Evolutionary conservation across 805 yeast species (phyloP), one percentile per base, ranked within the genome.

Genomic region (Yamadazyma sp.): DNA sequence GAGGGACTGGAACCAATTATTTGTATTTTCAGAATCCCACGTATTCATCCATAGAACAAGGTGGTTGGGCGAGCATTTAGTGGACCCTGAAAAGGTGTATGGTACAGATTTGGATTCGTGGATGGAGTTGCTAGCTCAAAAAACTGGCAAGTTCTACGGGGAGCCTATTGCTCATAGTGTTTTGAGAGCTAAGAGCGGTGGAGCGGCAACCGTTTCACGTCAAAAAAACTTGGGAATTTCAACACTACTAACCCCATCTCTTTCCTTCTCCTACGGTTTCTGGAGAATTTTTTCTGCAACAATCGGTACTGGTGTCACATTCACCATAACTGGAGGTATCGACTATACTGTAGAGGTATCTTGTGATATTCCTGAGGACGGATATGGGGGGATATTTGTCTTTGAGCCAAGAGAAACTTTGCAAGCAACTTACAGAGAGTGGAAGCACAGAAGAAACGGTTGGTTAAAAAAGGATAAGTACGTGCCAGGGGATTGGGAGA

Each of bases 361-460:
- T 15, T 45, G 49, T 30, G 31, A 24, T 9, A 38, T 46, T 7
- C 49, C 49, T 13, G 28, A 24, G 11, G 38, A 38, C 2, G 30
- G 18, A 18, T 19, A 14, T 21, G 49, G 49, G 8, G 49, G 43
- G 6, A n/a, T 46, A 15, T 42, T 36, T 29, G 25, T 35, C 13
- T 46, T 42, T 25, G 47, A 42, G 24, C 35, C 29, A 4, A 19
- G 28, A 3, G 26, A 40, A 7, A 12, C 19, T 2, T 27, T 32
- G 15, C 27, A 38, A 5, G 31, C 35, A 10, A 16, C 32, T 21
- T 6, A 17, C n/a, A 40, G 44, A 25, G 26, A 34, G n/a, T 46
- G 49, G 49, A 29, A 25, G 15, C 15, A 24, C 7, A 3, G 22
- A 11, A 38, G 27, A 17, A 36, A 13, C 7, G 12, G 16, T 6